Percentiles rank a stretch among this genome's conserved stretches.
phyloP scores from a whole-genome alignment of 2,329 filamentous ascomycete species.

The Sphaerulina vaccinii region DNA sequence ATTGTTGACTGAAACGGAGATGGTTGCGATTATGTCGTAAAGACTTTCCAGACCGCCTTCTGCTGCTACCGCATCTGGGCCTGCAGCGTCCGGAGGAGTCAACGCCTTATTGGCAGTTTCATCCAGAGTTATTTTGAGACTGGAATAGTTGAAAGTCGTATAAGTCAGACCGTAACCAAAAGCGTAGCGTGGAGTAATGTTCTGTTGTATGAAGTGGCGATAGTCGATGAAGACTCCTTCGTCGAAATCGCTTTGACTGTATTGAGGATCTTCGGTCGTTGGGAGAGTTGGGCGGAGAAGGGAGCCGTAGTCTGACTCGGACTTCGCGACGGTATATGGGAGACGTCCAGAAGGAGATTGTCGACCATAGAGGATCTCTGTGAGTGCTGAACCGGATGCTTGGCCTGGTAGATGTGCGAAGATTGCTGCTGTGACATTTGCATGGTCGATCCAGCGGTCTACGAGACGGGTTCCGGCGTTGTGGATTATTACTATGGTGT shows the following conservation, averaged over 20 bases:
- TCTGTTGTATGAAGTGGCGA: constrained; percentile 42
- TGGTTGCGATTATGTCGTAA: constrained; percentile 60
- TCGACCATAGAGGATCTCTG: constrained; percentile 28
- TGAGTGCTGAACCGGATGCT: constrained; percentile 26
- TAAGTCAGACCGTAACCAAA: constrained; percentile 49
- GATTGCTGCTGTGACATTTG: constrained; percentile 26
- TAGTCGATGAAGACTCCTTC: constrained; percentile 49
- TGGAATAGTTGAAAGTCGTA: constrained; percentile 45
- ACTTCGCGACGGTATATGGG: constrained; percentile 34
- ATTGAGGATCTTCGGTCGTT: constrained; percentile 22
- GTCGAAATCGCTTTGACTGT: constrained; percentile 31
- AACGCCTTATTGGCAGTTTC: constrained; percentile 5
- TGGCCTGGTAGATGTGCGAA: constrained; percentile 26
- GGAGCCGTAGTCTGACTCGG: constrained; percentile 32
- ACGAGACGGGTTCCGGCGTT: constrained; percentile 34
- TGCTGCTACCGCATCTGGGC: constrained; percentile 7
- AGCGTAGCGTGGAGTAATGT: constrained; percentile 43
- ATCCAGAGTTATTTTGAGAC: constrained; percentile 14
- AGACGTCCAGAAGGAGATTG: constrained; percentile 34
- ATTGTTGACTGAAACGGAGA: constrained; percentile 62
- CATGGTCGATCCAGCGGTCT: constrained; percentile 33
- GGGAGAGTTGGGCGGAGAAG: constrained; percentile 25
- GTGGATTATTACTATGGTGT: constrained; percentile 37
- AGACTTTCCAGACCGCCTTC: constrained; percentile 44
- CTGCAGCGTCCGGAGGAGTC: constrained; percentile 19